These are phyloP conservation scores for Kluyveromyces aestuarii DNA, from an alignment of 805 yeast genomes.

Conservation along the genomic window DNA sequence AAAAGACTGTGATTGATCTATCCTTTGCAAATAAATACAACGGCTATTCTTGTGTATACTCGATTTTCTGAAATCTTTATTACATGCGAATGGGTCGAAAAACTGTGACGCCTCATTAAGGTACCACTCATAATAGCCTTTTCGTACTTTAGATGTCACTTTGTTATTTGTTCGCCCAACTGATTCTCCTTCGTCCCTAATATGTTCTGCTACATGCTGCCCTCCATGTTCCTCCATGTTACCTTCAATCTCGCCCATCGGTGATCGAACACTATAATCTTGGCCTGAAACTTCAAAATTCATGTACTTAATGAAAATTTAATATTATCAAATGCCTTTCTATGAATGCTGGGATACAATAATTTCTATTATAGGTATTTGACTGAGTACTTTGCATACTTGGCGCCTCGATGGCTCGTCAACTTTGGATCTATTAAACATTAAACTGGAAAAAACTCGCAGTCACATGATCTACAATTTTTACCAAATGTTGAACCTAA, in stretches of 20 bases:
- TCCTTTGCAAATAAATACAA: constrained; percentile 6
- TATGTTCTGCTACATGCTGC: not conserved
- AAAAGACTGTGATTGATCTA: not conserved
- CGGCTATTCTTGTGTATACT: constrained; percentile 12
- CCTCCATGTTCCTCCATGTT: not conserved
- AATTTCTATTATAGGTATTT: no score
- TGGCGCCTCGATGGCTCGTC: no score
- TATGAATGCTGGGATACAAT: not conserved
- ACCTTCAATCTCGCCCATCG: not conserved
- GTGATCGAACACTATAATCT: not conserved
- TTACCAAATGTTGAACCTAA: no score
- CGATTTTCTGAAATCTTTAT: constrained; percentile 12
- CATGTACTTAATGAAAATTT: not conserved
- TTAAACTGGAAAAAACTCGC: no score
- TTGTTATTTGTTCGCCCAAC: no score
- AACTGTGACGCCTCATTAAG: constrained; percentile 15
- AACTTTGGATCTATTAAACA: no score
- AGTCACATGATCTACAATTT: not conserved
- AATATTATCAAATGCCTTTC: not conserved
- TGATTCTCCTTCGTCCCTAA: not conserved
- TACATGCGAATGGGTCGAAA: constrained; percentile 9
- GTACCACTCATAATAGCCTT: constrained; percentile 12
- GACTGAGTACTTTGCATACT: no score
- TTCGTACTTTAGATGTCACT: not conserved
- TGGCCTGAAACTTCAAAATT: not conserved